phyloP scores from a whole-genome alignment of 495 filamentous ascomycete species.

The Penicillium turbatum region DNA sequence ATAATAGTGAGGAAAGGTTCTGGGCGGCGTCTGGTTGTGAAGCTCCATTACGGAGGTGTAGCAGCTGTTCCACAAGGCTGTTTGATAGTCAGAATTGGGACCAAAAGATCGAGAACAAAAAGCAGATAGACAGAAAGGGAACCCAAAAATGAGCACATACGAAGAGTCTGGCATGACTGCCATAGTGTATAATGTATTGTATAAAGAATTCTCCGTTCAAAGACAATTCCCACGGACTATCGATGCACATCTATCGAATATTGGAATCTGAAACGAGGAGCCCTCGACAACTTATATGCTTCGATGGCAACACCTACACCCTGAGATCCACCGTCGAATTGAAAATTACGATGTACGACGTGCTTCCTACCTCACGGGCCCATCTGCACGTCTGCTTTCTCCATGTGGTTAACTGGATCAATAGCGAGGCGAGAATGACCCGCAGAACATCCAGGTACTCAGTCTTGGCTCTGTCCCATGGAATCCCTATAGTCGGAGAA shows the following conservation, averaged over 20 bases:
- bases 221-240: neutral
- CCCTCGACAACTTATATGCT: neutral
- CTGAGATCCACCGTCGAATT: neutral
- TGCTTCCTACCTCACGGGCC: constrained; percentile 4
- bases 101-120: neutral
- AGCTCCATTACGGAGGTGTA: constrained; percentile 11
- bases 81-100: neutral
- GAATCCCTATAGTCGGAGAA: constrained; percentile 2
- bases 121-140: too few species aligned
- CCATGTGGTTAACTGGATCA: constrained; percentile 10
- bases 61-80: constrained; percentile 13
- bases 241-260: neutral
- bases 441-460: neutral
- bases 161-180: neutral
- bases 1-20: constrained; percentile 10
- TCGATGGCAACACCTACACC: neutral
- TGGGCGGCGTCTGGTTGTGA: constrained; percentile 9
- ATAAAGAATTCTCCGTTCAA: neutral
- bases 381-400: constrained; percentile 4
- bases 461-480: neutral
- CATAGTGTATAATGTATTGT: neutral
- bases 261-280: neutral
- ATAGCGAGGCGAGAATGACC: neutral
- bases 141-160: neutral
- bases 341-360: neutral